Base-by-base conservation (phyloP, 2,329 filamentous ascomycete genomes). In the Pseudogymnoascus sp. region DNA sequence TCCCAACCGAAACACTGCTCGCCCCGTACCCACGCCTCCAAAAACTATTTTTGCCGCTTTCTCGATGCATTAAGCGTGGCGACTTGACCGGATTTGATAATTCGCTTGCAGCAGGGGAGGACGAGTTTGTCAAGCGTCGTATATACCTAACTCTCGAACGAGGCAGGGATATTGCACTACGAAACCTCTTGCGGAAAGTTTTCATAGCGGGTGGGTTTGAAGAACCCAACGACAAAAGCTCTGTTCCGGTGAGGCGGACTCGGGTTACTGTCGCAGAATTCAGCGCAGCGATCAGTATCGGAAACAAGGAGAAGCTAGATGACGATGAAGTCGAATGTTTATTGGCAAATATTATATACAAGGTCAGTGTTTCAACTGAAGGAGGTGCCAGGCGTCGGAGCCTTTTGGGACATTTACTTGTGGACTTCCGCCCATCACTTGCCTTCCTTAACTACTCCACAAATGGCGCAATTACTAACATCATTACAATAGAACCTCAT, bases 321-420 rank as follows among this genome's bases (percentile, higher is more conserved):
- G 82, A 84, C 33, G 95, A 99, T 72, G 94, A 99, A 75, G 92
- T 97, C 3, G 95, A 99, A 75, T 99, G 94, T 74, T 78, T 97
- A 70, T 73, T 99, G 71, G 91, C 94, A 28, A 97, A 97, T 73
- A 90, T 97, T 84, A 96, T 99, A 66, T 99, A 97, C 80, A 99
- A 97, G 85, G 93, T 96, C 76, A 65, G 79, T 76, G 63, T 21
- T 18, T 16, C 50, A 59, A 61, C 14, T 11, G 14, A 23, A 60
- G 10, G 12, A 14, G n/a, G 33, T 37, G 56, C 31, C 18, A 18
- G 25, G 12, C n/a, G 25, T 31, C 47, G 25, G 16, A 23, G 23
- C n/a, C 14, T 31, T 53, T 53, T 53, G n/a, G n/a, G 31, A 31
- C 25, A n/a, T 31, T n/a, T 31, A 31, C n/a, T 31, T 31, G 25